Base-by-base conservation (phyloP, 169 alveolate species). In the Plasmodium inui region DNA sequence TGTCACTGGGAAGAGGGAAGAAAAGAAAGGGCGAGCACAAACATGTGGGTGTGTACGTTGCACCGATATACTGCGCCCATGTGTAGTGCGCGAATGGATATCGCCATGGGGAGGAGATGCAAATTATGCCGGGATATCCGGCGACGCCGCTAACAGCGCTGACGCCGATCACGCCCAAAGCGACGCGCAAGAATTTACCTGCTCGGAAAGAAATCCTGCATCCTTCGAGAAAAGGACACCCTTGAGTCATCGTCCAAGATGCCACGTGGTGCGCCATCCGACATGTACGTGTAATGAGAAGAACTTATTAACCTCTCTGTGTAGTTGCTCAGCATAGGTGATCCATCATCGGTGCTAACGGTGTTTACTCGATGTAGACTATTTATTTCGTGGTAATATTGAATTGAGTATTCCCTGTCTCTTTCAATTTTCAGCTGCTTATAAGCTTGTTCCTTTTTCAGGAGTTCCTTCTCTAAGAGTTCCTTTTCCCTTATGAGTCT, bases 331-430 rank as follows among this genome's bases (percentile, higher is more conserved):
- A 79, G 50, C 72, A 78, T 70, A 61, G 32, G 50, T 39, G 50
- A 89, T 26, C 73, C 32, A 26, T 50, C 37, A 78, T 53, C 50
- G 17, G 73, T 30, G 50, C 55, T 79, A 41, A 32, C 50, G 1
- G 41, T 46, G 82, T 79, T 79, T 79, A 76, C 28, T n/a, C 61
- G 53, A 22, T 39, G 88, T 26, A 89, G 12, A 32, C 41, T 61
- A 79, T 89, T 89, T 79, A 89, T 61, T 89, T 79, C 94, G 37
- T 89, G 32, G 73, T 79, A 89, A 89, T 67, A 89, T 67, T 89
- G 94, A 12, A 73, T 55, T 17, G 94, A 89, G 41, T 89, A 89
- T 79, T 89, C 94, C 71, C 61, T 89, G 82, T 89, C 94, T 22
- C 79, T 89, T 50, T 89, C 94, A 2, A 89, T 61, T 89, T 89